These are phyloP conservation scores for Pseudotulostoma volvatum DNA, from an alignment of 495 filamentous ascomycete genomes.

Conservation along the genomic window DNA sequence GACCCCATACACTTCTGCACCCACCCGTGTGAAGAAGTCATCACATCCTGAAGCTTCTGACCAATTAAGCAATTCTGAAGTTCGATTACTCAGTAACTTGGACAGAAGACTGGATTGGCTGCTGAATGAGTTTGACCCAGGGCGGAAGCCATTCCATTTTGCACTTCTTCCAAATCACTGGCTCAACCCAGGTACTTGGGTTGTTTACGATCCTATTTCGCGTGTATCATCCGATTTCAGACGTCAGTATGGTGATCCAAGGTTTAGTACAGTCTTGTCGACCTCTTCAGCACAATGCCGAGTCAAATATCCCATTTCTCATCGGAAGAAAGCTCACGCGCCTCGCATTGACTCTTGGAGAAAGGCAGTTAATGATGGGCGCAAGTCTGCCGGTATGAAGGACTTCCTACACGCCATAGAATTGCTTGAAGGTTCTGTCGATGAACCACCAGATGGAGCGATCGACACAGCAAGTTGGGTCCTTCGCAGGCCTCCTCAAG, in stretches of 20 bases:
- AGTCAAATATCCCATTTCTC: conserved; percentile 15
- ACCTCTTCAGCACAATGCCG: not conserved
- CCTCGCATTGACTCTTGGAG: conserved; percentile 28
- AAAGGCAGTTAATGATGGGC: conserved; percentile 19
- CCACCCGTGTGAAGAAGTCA: not conserved
- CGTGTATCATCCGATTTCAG: conserved; percentile 19
- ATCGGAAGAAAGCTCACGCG: conserved; percentile 9
- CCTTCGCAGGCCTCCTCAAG: conserved; percentile 28
- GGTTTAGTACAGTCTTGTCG: conserved; percentile 6
- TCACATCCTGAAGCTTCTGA: not conserved
- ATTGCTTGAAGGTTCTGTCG: conserved; percentile 21
- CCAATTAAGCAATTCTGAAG: conserved; percentile 21
- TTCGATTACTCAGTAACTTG: conserved; percentile 19
- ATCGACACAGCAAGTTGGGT: conserved; percentile 28
- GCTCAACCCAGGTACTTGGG: conserved; percentile 25
- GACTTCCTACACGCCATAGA: conserved; percentile 14
- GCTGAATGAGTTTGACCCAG: conserved; percentile 23
- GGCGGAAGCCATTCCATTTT: conserved; percentile 28
- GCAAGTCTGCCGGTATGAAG: conserved; percentile 14
- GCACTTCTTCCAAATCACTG: conserved; percentile 28
- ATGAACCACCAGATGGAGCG: conserved; percentile 24
- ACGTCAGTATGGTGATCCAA: conserved; percentile 22
- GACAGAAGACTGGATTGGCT: conserved; percentile 26
- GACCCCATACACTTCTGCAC: not conserved
- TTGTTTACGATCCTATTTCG: conserved; percentile 24